A percentile compares a stretch with the other conserved stretches of the same genome.
These are phyloP conservation scores for Rostrohypoxylon terebratum DNA, from an alignment of 495 filamentous ascomycete species.

Conservation along the genomic window DNA sequence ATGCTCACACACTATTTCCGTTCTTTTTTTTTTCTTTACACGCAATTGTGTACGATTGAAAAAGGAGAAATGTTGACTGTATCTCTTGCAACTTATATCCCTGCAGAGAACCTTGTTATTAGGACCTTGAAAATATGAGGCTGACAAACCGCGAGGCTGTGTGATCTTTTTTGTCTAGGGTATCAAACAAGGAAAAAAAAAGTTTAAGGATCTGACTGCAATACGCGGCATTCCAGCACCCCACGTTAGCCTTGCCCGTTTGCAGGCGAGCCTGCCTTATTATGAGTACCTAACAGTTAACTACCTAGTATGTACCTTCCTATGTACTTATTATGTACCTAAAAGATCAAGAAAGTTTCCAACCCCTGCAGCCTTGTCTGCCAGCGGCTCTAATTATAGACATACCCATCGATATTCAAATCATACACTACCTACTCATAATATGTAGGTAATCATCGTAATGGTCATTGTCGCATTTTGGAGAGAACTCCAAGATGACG, in stretches of 20 bases:
- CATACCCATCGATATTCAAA: conserved; percentile 14
- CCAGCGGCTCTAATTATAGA: conserved; percentile 36
- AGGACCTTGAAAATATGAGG: conserved; percentile 18
- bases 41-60: neutral
- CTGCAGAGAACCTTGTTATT: conserved; percentile 3
- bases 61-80: conserved; percentile 4
- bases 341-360: conserved; percentile 1
- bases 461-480: neutral
- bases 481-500: neutral
- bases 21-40: neutral
- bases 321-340: conserved; percentile 6
- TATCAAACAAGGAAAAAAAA: conserved; percentile 26
- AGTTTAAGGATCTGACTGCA: conserved; percentile 36
- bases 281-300: too few species aligned
- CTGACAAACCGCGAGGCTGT: conserved; percentile 28
- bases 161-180: neutral
- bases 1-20: neutral
- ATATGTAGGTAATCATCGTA: too few species aligned
- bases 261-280: conserved; percentile 28
- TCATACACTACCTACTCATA: too few species aligned
- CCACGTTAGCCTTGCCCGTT: conserved; percentile 43
- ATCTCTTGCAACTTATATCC: neutral
- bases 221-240: conserved; percentile 28
- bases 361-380: conserved; percentile 19
- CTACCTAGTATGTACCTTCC: too few species aligned